A percentile compares a stretch with the other conserved stretches of the same genome.
These are phyloP conservation scores for Neltuma alba DNA, from an alignment of 306 rosid genomes.

Conservation along the genomic window DNA sequence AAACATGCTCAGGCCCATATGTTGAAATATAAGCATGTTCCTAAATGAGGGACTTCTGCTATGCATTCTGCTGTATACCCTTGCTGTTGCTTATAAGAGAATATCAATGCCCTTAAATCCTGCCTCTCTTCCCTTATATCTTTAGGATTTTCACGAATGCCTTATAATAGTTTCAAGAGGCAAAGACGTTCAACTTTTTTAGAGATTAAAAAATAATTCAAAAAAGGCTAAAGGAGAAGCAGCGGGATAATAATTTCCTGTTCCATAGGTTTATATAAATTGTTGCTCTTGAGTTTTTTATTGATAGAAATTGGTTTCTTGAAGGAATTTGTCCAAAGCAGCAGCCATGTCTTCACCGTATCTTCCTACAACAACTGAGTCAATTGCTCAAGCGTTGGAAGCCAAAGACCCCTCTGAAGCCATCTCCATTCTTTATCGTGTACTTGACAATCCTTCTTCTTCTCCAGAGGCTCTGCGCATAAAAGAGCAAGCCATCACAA, in stretches of 20 bases:
- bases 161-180: not conserved
- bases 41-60: not conserved
- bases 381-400: slow-evolving; percentile 74
- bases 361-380: slow-evolving; percentile 80
- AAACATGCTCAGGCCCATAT: no score
- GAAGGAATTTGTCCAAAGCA: slow-evolving; percentile 44
- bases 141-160: not conserved
- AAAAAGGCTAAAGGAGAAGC: not conserved
- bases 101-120: not conserved
- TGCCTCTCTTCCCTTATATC: not conserved
- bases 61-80: not conserved
- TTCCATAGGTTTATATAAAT: not conserved
- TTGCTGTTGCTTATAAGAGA: slow-evolving; percentile 3
- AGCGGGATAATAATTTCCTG: slow-evolving; percentile 21
- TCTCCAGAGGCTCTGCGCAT: slow-evolving; percentile 85
- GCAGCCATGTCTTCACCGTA: slow-evolving; percentile 67
- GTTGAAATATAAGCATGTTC: no score
- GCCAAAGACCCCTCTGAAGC: slow-evolving; percentile 70
- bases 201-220: no score
- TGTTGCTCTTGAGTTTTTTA: slow-evolving; percentile 27
- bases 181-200: no score
- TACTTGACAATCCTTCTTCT: slow-evolving; percentile 82
- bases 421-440: slow-evolving; percentile 70
- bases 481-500: slow-evolving; percentile 86
- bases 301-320: slow-evolving; percentile 27